Conservation (phyloP, 768 basidiomycete genomes). For the Suillus ampliporus region DNA sequence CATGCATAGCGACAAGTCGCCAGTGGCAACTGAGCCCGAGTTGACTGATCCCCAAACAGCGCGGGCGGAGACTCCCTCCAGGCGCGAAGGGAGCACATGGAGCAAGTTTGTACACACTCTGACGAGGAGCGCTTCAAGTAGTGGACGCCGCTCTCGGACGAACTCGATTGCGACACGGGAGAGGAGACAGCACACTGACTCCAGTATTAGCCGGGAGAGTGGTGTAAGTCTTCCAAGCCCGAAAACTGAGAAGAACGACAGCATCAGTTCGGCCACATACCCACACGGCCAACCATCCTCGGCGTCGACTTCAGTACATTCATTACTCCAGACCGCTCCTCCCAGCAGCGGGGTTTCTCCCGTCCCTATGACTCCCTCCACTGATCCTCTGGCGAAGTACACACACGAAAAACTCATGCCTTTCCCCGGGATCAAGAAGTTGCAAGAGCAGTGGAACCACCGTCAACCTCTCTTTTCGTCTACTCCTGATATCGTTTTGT, state of each 20-base stretch:
- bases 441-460: constrained; percentile 72
- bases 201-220: constrained; percentile 77
- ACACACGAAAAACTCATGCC: constrained; percentile 83
- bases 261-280: constrained; percentile 36
- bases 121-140: constrained; percentile 65
- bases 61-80: constrained; percentile 52
- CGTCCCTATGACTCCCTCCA: constrained; percentile 75
- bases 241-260: constrained; percentile 60
- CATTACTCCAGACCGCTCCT: constrained; percentile 59
- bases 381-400: constrained; percentile 70
- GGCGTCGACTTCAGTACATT: constrained; percentile 66
- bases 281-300: constrained; percentile 66
- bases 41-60: constrained; percentile 51
- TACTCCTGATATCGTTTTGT: constrained; percentile 52
- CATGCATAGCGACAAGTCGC: constrained; percentile 65
- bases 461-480: constrained; percentile 56
- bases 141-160: constrained; percentile 77
- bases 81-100: constrained; percentile 72
- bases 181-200: constrained; percentile 71
- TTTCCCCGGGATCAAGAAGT: constrained; percentile 83
- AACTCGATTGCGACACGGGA: constrained; percentile 76
- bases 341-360: constrained; percentile 70
- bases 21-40: constrained; percentile 53
- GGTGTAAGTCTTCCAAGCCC: constrained; percentile 70
- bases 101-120: constrained; percentile 75